Evolutionary conservation across 371 early-diverging fungal genomes (phyloP), one percentile per base, ranked within the genome.

Genomic region (Mortierella sp.): DNA sequence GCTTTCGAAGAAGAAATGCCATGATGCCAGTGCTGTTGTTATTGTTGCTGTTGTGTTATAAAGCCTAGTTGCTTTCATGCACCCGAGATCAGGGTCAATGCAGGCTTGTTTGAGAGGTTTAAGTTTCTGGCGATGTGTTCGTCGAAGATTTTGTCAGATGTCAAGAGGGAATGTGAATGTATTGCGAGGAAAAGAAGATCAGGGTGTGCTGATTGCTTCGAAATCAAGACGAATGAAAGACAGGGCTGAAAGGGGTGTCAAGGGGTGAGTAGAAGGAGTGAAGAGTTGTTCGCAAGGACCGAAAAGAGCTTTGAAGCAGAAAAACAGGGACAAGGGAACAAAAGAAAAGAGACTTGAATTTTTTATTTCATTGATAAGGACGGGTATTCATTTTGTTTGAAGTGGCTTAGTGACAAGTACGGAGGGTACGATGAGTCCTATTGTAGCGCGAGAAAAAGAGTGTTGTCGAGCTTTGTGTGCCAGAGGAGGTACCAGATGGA

Each of bases 1-100:
- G 79, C 48, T 68, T 74, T 42, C 55, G 70, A 24, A 74, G 58
- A n/a, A 74, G 65, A 21, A 79, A 24, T 74, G 58, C 57, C 74
- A 70, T 70, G 24, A 14, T 31, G 50, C 11, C 9, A 28, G 19
- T 26, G 34, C 26, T n/a, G 9, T 31, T 31, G 50, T 21, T 10
- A 28, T 13, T 26, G 34, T 19, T 31, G 47, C 16, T n/a, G 9
- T 28, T 31, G 44, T 44, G 26, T 16, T 60, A 16, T 19, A 34
- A 21, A 7, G 65, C 38, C 65, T 19, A 6, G 38, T 21, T 8
- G 38, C 38, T 21, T 65, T 38, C 65, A 8, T 19, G 38, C 42
- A 65, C 65, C 38, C 38, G 3, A 38, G 38, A 21, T 65, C 65
- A 38, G 21, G 65, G 31, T 31, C 8, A 65, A 65, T 31, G 42